phyloP scores from a whole-genome alignment of 139 green algal genomes.

The Auxenochlorella pyrenoidosa region DNA sequence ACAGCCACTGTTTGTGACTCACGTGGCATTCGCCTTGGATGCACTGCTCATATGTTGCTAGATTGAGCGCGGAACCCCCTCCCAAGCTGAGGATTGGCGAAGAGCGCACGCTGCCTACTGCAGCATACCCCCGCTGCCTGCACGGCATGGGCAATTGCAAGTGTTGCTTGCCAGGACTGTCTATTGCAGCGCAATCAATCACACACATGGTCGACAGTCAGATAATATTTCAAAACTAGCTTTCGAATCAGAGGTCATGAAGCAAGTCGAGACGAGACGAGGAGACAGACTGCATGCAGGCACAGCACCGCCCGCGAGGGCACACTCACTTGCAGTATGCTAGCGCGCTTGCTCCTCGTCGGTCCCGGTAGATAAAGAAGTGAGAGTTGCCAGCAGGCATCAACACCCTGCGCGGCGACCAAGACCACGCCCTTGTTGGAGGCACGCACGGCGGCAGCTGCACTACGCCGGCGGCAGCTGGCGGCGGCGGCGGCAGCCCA shows the following conservation, averaged over 20 bases:
- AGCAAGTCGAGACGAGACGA: too few relatives aligned
- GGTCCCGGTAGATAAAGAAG: slow-evolving; percentile 8
- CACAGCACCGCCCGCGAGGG: too few relatives aligned
- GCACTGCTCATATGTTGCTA: slow-evolving; percentile 13
- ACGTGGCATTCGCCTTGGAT: background rate
- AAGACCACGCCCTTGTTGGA: background rate
- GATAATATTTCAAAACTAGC: too few relatives aligned
- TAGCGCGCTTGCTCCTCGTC: background rate
- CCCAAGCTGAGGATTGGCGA: background rate
- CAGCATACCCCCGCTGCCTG: background rate
- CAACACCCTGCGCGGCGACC: background rate
- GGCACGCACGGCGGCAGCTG: too few relatives aligned
- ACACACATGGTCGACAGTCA: background rate
- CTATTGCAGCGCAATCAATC: background rate
- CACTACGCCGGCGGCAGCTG: background rate
- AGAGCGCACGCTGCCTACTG: background rate
- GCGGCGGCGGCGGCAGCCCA: background rate
- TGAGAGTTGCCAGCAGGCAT: background rate
- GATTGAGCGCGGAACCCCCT: background rate
- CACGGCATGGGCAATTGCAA: background rate
- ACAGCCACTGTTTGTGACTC: background rate
- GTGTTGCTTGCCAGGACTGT: background rate
- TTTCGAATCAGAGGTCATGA: too few relatives aligned
- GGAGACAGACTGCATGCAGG: too few relatives aligned
- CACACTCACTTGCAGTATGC: background rate